phyloP scores from a whole-genome alignment of 1,284 basidiomycete genomes.

The Apiotrichum akiyoshidainum region DNA sequence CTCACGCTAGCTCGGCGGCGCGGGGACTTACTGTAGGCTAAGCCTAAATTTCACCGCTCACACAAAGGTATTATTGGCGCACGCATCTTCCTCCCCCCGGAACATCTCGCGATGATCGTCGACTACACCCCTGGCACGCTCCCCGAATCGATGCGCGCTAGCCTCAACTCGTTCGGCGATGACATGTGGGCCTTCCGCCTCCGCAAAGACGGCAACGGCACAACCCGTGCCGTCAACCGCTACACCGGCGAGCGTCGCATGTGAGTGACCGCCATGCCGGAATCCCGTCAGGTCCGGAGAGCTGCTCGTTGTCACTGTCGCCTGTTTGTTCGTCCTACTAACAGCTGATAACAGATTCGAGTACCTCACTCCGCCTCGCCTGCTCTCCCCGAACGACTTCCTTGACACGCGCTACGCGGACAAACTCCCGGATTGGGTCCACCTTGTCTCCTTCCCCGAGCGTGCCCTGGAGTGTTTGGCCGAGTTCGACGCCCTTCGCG shows the following conservation, averaged over 20 bases:
- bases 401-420: constrained; percentile 16
- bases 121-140: constrained; percentile 35
- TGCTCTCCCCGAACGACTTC: constrained; percentile 28
- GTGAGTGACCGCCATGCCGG: constrained; percentile 23
- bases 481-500: constrained; percentile 24
- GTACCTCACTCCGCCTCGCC: constrained; percentile 32
- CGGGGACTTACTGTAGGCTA: constrained; percentile 44
- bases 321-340: no score
- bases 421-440: constrained; percentile 28
- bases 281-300: no score
- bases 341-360: constrained; percentile 29
- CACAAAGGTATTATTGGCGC: constrained; percentile 41
- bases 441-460: constrained; percentile 35
- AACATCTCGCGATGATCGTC: constrained; percentile 41
- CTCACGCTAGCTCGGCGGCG: constrained; percentile 43
- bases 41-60: neutral
- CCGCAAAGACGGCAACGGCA: constrained; percentile 36
- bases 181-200: constrained; percentile 42
- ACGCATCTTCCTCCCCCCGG: constrained; percentile 40
- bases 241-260: constrained; percentile 36
- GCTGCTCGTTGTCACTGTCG: no score
- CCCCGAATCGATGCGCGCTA: constrained; percentile 23
- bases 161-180: constrained; percentile 30
- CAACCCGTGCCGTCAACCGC: constrained; percentile 38
- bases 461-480: constrained; percentile 21